Percentiles rank a stretch among this genome's conserved stretches.
Conservation (phyloP, 2,329 filamentous ascomycete species). For the Cladosporium sp. region DNA sequence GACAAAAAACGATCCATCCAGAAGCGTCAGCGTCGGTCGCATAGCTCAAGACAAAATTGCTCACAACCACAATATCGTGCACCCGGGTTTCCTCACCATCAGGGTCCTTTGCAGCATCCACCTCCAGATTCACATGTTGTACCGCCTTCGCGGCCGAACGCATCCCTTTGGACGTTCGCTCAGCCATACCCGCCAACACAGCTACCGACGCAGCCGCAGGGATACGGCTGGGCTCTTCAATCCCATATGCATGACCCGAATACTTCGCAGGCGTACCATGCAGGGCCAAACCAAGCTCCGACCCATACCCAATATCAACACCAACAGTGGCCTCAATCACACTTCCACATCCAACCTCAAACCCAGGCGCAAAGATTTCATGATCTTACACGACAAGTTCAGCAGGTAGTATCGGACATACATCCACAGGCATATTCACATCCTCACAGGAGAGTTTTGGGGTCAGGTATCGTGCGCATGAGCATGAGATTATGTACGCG, state of each 20-base stretch:
- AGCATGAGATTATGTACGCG: background rate
- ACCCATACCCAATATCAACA: background rate
- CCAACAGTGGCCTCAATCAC: background rate
- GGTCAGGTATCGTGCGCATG: background rate
- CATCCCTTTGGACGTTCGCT: background rate
- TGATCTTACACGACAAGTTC: background rate
- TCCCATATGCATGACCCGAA: background rate
- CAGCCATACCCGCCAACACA: background rate
- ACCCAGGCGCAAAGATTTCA: background rate
- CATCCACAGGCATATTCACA: background rate
- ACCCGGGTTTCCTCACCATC: no score
- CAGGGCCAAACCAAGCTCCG: background rate
- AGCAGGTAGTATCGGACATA: background rate
- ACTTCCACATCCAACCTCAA: background rate
- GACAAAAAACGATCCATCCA: fast-evolving
- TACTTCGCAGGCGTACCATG: background rate
- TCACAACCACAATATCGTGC: no score
- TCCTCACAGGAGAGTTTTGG: background rate
- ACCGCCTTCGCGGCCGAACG: background rate
- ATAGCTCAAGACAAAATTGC: no score
- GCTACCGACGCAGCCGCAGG: background rate
- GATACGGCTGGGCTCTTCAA: background rate
- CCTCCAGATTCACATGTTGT: no score
- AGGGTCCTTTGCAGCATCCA: no score
- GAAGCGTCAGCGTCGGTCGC: no score